Conservation (phyloP, 495 filamentous ascomycete genomes). For the Podospora comata region DNA sequence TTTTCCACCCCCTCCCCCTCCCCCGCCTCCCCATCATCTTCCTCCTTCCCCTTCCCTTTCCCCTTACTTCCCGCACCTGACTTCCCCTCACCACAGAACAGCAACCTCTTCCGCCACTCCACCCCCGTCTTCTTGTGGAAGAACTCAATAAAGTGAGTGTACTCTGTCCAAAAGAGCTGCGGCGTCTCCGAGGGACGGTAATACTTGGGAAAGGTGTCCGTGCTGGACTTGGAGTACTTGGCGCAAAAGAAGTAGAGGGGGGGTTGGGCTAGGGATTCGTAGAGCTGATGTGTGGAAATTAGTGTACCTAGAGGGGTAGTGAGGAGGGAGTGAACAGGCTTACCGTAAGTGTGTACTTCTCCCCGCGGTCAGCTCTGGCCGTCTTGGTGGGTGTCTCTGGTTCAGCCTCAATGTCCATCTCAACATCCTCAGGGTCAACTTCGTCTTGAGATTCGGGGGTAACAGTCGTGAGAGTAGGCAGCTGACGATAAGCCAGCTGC, state of each 20-base stretch:
- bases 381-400: background rate
- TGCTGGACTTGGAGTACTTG: conserved; percentile 6
- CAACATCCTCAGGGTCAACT: background rate
- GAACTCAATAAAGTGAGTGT: background rate
- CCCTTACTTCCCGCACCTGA: background rate
- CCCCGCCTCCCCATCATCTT: background rate
- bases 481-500: no score
- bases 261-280: background rate
- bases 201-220: background rate
- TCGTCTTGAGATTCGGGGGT: no score
- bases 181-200: conserved; percentile 2
- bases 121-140: background rate
- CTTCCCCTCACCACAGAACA: background rate
- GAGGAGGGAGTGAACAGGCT: background rate
- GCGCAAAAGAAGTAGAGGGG: conserved; percentile 7
- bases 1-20: background rate
- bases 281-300: background rate
- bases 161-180: conserved; percentile 2
- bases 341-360: conserved; percentile 13
- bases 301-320: no score
- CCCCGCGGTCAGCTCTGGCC: background rate
- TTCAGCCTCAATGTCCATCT: background rate
- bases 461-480: no score
- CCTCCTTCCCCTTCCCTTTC: background rate
- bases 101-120: background rate